A percentile compares a stretch with the other conserved stretches of the same genome.
phyloP scores from a whole-genome alignment of 2,329 filamentous ascomycete species.

The Fusarium miscanthi region DNA sequence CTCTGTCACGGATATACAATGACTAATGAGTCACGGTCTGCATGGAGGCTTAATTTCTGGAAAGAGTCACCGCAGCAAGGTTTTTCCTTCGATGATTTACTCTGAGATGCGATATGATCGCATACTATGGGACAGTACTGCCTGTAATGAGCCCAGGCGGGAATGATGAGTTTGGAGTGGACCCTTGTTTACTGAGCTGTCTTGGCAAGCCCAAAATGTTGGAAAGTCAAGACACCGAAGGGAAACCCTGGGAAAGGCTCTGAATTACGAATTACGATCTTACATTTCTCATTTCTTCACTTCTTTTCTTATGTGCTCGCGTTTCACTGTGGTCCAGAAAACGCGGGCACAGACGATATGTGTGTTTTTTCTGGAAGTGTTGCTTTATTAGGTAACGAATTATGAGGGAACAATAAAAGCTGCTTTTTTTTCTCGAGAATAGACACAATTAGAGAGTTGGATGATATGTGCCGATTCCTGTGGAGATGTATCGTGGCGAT shows the following conservation, averaged over 20 bases:
- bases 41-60: constrained; percentile 53
- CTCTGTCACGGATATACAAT: constrained; percentile 55
- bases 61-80: constrained; percentile 39
- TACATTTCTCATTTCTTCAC: constrained; percentile 48
- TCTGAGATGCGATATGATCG: constrained; percentile 48
- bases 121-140: constrained; percentile 48
- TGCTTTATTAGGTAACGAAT: constrained; percentile 55
- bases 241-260: constrained; percentile 39
- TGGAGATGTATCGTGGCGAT: constrained; percentile 2
- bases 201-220: constrained; percentile 36
- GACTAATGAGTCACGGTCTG: constrained; percentile 59
- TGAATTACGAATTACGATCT: constrained; percentile 42
- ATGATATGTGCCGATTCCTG: constrained; percentile 21
- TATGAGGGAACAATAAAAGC: constrained; percentile 56
- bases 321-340: constrained; percentile 20
- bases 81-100: constrained; percentile 41
- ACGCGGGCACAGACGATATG: constrained; percentile 47
- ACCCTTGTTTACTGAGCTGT: constrained; percentile 38
- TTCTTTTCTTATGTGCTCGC: constrained; percentile 36
- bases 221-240: constrained; percentile 43
- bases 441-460: constrained; percentile 41
- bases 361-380: constrained; percentile 44
- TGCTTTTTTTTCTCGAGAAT: constrained; percentile 45
- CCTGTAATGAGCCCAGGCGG: constrained; percentile 55
- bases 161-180: constrained; percentile 46